Conservation (phyloP, 2,329 filamentous ascomycete genomes). For the Ophiocordyceps robertsii region DNA sequence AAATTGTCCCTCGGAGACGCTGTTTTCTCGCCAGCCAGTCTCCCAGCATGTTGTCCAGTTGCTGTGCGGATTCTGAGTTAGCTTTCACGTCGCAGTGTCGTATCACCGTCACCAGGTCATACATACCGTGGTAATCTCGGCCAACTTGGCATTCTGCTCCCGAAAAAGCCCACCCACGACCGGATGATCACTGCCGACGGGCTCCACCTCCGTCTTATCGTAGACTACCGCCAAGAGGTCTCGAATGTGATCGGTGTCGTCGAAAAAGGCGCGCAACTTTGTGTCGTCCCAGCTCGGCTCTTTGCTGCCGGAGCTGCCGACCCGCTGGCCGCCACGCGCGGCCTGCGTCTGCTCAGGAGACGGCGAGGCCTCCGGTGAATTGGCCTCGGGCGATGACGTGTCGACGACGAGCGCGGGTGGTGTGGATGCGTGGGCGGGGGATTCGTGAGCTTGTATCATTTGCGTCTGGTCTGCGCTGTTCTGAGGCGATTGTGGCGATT, state of each 20-base stretch:
- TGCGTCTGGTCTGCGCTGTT: constrained; percentile 9
- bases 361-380: constrained; percentile 49
- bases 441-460: constrained; percentile 1
- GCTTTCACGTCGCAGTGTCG: neutral
- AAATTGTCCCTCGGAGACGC: constrained; percentile 40
- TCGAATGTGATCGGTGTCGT: constrained; percentile 76
- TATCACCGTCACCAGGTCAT: constrained; percentile 15
- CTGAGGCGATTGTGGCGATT: constrained; percentile 7
- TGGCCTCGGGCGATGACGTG: constrained; percentile 55
- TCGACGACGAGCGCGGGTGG: constrained; percentile 58
- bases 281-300: constrained; percentile 69
- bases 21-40: constrained; percentile 66
- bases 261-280: constrained; percentile 77
- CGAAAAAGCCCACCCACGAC: constrained; percentile 68
- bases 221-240: constrained; percentile 87
- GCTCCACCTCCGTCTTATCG: constrained; percentile 73
- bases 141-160: constrained; percentile 74
- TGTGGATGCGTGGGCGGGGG: constrained; percentile 26
- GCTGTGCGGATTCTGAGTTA: constrained; percentile 22
- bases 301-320: constrained; percentile 22
- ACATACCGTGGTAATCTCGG: constrained; percentile 71
- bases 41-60: constrained; percentile 77
- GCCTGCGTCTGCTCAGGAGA: constrained; percentile 46
- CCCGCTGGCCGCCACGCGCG: constrained; percentile 23
- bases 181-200: constrained; percentile 73